Conservation (phyloP, 768 basidiomycete genomes). For the Roridomyces roridus region DNA sequence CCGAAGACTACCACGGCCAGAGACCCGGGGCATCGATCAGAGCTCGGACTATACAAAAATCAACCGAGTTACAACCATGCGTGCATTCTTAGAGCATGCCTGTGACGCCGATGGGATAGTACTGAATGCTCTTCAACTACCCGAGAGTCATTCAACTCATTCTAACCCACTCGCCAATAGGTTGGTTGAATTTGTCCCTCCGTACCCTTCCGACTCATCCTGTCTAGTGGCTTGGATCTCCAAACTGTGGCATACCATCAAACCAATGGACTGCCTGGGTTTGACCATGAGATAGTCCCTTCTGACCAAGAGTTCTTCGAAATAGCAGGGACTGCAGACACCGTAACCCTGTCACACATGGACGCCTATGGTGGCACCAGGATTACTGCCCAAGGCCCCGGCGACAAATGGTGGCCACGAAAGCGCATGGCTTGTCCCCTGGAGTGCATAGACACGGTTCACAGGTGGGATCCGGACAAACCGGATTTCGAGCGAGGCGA, state of each 20-base stretch:
- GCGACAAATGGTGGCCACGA: not conserved
- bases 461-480: not conserved
- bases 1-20: not conserved
- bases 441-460: too few species aligned
- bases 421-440: not conserved
- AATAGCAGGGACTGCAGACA: not conserved
- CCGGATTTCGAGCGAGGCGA: not conserved
- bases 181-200: too few species aligned
- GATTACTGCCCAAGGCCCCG: not conserved
- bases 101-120: not conserved
- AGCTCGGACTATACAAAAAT: not conserved
- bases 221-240: not conserved
- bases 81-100: not conserved
- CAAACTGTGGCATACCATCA: not conserved
- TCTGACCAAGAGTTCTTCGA: not conserved
- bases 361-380: not conserved
- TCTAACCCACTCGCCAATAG: not conserved
- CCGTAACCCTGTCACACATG: not conserved
- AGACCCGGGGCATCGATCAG: too few species aligned
- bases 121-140: not conserved
- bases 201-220: too few species aligned
- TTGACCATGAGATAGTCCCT: not conserved
- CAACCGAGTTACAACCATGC: not conserved
- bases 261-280: not conserved
- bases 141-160: not conserved